Base-by-base conservation (phyloP, 441 rosid species). In the Hypseocharis bilobata region DNA sequence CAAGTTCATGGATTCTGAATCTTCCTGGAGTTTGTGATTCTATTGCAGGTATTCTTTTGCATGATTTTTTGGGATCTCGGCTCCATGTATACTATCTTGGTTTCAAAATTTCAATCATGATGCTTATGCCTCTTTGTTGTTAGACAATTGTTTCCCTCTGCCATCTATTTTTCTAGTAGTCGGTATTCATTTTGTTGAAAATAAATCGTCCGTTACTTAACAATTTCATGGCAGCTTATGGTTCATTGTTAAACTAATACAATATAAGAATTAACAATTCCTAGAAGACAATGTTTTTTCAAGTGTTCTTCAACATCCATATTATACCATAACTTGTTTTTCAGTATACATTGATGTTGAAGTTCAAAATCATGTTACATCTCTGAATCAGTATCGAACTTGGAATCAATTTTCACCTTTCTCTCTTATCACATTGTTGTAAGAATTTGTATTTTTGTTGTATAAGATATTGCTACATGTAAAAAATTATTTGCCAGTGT, bases 11-110 rank as follows among this genome's bases (percentile, higher is more conserved):
- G 77, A 79, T 73, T 51, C 79, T 51, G 68, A 76, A 79, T 72
- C 67, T 83, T 67, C 84, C 88, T 11, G 65, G 76, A 40, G 84
- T 87, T 73, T 83, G 70, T 71, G 71, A 72, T 70, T 77, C 89
- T 40, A 23, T 86, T 67, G 84, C 84, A 64, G 97, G 96, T 88
- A 79, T 56, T 60, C 29, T 64, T 58, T 60, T 72, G 70, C 60
- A 25, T 30, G 3, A 56, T 60, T 68, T 49, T 22, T 8, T 45
- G 14, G 17, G 22, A 14, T 52, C 49, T 52, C 58, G 23, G 58
- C 6, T 34, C 40, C 40, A 44, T 44, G n/a, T 44, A 17, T 44
- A 44, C 51, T 1, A 44, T 68, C 4, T 14, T 8, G 38, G 6
- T 6, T 16, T 3, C 10, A 55, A 28, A 10, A 36, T 38, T 52